Base-by-base conservation (phyloP, 371 early-diverging fungal genomes). In the Blyttiomyces sp. region DNA sequence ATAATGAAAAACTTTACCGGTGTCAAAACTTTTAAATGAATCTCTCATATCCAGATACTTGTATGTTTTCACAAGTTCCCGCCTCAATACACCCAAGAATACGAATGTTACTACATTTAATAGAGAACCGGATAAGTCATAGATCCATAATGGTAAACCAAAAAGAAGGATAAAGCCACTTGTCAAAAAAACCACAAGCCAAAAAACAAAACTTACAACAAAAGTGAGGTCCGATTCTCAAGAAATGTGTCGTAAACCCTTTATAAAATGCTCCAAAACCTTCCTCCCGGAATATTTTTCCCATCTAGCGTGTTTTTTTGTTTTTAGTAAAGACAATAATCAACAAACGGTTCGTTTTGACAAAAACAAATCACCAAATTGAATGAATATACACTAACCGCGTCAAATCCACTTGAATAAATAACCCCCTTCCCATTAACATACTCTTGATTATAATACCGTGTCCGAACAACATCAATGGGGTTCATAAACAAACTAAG, bases 181-280 rank as follows among this genome's bases (percentile, higher is more conserved):
- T 27, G 4, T n/a, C 35, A 59, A 2, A 6, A 3, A 59, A n/a
- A n/a, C 9, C 9, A 39, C n/a, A 39, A 9, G 39, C 16, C n/a
- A n/a, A n/a, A 54, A 35, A 5, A 28, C 17, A 33, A 36, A 23
- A 58, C 72, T 61, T 61, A 74, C 75, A 69, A 46, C 85, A 85
- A 54, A 87, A 87, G 57, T 87, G 88, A 46, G 88, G 88, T 5
- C 88, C 88, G 46, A 87, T 87, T 28, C 88, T 75, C 66, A 87
- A 70, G 57, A 86, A 87, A 48, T 87, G 88, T 9, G 85, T 81
- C 26, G 70, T 66, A 60, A 86, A 81, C 27, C 88, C 88, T 59
- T 84, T 84, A 70, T 87, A 87, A 48, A 87, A 84, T 2, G 86
- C 82, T 7, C 68, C 36, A 16, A 69, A 71, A 2, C 88, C 86